Conservation (phyloP, 768 basidiomycete genomes). For the Cytidiella melzeri region DNA sequence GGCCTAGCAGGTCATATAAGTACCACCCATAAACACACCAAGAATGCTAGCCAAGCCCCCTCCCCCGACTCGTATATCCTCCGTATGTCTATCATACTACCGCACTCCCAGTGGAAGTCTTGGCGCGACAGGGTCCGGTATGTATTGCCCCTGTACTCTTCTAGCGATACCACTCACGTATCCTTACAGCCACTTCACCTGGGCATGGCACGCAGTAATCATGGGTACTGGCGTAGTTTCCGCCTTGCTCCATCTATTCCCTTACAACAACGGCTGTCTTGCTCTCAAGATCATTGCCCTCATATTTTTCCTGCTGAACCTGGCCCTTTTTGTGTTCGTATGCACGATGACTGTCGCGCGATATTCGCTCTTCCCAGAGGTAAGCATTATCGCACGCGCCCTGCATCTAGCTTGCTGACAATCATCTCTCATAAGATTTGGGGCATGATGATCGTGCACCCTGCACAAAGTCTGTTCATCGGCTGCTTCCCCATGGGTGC, state of each 20-base stretch:
- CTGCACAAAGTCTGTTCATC: slow-evolving; percentile 39
- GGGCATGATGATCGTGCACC: slow-evolving; percentile 30
- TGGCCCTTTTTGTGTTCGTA: slow-evolving; percentile 31
- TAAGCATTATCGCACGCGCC: slow-evolving; percentile 5
- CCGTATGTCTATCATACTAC: slow-evolving; percentile 12
- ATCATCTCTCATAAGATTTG: slow-evolving; percentile 13
- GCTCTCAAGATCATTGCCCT: slow-evolving; percentile 31
- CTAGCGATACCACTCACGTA: background rate
- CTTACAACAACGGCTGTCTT: slow-evolving; percentile 32
- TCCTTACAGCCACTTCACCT: slow-evolving; percentile 36
- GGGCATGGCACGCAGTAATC: slow-evolving; percentile 41
- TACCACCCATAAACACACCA: too few species aligned
- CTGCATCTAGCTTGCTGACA: background rate
- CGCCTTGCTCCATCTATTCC: slow-evolving; percentile 35
- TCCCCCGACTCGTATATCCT: background rate
- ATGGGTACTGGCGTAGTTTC: slow-evolving; percentile 43
- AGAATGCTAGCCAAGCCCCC: background rate
- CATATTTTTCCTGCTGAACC: slow-evolving; percentile 34
- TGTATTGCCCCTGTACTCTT: background rate
- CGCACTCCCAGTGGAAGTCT: slow-evolving; percentile 24
- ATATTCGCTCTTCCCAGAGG: slow-evolving; percentile 29
- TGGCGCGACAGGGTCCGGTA: slow-evolving; percentile 34
- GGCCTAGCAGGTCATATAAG: too few species aligned
- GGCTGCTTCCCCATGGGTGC: slow-evolving; percentile 41
- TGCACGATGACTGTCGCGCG: slow-evolving; percentile 25